Percentiles rank a stretch among this genome's conserved stretches.
These are phyloP conservation scores for Cystobasidium sp. DNA, from an alignment of 1,284 basidiomycete genomes.

Conservation along the genomic window DNA sequence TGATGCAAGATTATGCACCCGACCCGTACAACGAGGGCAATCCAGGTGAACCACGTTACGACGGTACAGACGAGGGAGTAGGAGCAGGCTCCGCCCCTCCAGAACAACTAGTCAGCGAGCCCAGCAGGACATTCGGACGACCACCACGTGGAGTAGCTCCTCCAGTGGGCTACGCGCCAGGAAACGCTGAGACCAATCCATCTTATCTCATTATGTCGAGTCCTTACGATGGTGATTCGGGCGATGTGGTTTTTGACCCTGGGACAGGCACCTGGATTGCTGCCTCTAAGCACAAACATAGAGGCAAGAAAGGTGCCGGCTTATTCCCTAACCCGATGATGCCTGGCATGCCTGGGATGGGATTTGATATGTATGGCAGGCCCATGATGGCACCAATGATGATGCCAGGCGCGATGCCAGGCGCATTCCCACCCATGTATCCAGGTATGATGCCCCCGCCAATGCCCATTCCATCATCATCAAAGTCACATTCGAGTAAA, in stretches of 20 bases:
- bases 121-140: conserved; percentile 12
- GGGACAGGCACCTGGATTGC: conserved; percentile 2
- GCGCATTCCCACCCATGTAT: conserved; percentile 4
- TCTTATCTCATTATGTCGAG: conserved; percentile 3
- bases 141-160: conserved; percentile 10
- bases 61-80: background rate
- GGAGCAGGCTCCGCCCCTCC: conserved; percentile 1
- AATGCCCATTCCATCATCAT: background rate
- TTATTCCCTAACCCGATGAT: background rate
- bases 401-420: conserved; percentile 10
- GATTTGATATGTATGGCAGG: conserved; percentile 2
- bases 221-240: background rate
- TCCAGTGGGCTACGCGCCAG: background rate
- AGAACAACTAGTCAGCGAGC: background rate
- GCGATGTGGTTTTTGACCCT: conserved; percentile 10
- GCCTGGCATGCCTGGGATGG: conserved; percentile 13
- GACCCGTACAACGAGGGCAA: conserved; percentile 3
- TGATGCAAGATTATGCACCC: conserved; percentile 19
- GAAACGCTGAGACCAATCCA: conserved; percentile 4
- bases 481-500: background rate
- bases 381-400: conserved; percentile 6
- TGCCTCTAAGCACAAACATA: background rate
- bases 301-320: background rate
- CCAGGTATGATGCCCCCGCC: conserved; percentile 2
- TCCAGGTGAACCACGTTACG: background rate